Evolutionary conservation across 139 green algal genomes (phyloP).

Genomic region (Raphidocelis subcapitata): DNA sequence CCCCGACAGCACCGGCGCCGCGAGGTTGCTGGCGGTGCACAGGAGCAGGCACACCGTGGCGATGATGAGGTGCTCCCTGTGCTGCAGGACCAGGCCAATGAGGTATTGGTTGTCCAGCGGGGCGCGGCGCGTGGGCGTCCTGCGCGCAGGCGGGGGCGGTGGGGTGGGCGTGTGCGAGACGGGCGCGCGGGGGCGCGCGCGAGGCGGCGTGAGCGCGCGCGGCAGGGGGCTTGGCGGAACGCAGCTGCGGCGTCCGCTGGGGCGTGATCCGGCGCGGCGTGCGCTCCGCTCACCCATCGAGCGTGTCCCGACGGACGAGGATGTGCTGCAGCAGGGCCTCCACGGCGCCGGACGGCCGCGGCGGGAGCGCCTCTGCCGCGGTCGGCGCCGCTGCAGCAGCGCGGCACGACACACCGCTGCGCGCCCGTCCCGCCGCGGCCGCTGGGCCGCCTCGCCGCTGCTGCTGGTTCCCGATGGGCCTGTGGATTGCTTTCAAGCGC

Average conservation of each 20-base stretch:
- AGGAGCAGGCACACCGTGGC: conserved; percentile 54
- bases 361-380: no score
- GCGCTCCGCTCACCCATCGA: background rate
- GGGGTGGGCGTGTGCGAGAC: background rate
- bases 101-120: conserved; percentile 70
- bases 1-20: conserved; percentile 77
- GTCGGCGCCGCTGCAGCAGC: no score
- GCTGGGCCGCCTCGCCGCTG: no score
- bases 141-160: background rate
- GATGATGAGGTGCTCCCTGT: conserved; percentile 52
- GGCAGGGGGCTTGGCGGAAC: background rate
- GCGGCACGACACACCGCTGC: no score
- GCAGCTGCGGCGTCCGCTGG: background rate
- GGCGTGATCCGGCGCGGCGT: background rate
- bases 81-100: conserved; percentile 54
- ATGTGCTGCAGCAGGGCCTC: no score
- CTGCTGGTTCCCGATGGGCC: no score
- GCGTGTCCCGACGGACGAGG: no score
- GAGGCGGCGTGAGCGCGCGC: background rate
- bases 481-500: no score
- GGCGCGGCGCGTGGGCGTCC: conserved; percentile 5
- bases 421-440: no score
- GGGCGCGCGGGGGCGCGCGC: no score
- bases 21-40: conserved; percentile 81
- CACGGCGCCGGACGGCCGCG: no score